phyloP scores from a whole-genome alignment of 2,329 filamentous ascomycete genomes.

The Alternaria triticimaculans region DNA sequence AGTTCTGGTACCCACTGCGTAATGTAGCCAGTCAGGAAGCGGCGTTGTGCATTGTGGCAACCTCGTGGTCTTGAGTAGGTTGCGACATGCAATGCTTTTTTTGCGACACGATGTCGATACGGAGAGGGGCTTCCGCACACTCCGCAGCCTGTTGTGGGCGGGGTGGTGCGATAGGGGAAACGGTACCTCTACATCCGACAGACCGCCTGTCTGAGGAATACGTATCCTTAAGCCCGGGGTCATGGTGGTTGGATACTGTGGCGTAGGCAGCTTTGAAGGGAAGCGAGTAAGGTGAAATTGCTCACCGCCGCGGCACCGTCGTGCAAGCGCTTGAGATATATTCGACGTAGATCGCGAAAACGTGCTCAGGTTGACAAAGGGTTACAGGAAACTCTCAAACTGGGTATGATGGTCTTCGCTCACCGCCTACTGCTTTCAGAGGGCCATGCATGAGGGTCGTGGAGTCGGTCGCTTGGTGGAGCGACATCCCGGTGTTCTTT shows the following conservation, averaged over 20 bases:
- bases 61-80: conserved; percentile 22
- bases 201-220: conserved; percentile 24
- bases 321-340: conserved; percentile 11
- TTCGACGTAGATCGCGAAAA: conserved; percentile 2
- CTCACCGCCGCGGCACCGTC: conserved; percentile 23
- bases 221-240: conserved; percentile 10
- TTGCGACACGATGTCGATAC: conserved; percentile 15
- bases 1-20: conserved; percentile 5
- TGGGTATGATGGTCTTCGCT: not conserved
- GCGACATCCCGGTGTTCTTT: conserved; percentile 11
- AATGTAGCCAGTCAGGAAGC: conserved; percentile 17
- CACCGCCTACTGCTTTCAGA: conserved; percentile 23
- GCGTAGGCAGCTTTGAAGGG: conserved; percentile 3
- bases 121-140: conserved; percentile 27
- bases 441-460: conserved; percentile 16
- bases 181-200: conserved; percentile 29
- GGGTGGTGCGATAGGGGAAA: conserved; percentile 22
- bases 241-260: conserved; percentile 13
- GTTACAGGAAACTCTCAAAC: not conserved
- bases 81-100: conserved; percentile 13
- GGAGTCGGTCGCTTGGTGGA: conserved; percentile 14
- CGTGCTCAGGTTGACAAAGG: not conserved
- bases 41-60: conserved; percentile 19
- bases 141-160: conserved; percentile 28
- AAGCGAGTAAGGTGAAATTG: conserved; percentile 9